A percentile compares a stretch with the other conserved stretches of the same genome.
These are phyloP conservation scores for Phytophthora meadii DNA, from an alignment of 352 stramenopile genomes.

Conservation along the genomic window DNA sequence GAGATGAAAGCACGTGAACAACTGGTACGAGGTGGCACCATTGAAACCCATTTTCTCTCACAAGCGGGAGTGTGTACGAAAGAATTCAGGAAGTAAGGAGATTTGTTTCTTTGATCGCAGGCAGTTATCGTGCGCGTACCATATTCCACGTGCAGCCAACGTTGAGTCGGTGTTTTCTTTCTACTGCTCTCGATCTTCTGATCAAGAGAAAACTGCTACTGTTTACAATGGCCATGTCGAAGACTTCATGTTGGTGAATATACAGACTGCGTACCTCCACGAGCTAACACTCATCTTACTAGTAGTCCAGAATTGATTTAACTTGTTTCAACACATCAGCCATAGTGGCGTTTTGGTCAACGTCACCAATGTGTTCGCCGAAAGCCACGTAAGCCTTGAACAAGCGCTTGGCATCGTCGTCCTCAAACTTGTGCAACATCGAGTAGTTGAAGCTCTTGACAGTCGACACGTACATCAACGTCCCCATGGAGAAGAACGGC, in stretches of 20 bases:
- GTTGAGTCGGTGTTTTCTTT: neutral
- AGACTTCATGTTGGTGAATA: too few species aligned
- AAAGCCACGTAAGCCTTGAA: slow-evolving; percentile 59
- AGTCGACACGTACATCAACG: slow-evolving; percentile 52
- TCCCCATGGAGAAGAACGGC: slow-evolving; percentile 53
- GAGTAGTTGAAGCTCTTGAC: slow-evolving; percentile 66
- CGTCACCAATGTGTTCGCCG: slow-evolving; percentile 49
- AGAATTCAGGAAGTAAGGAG: neutral
- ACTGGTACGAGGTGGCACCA: neutral
- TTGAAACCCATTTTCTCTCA: neutral
- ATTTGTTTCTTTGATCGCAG: neutral
- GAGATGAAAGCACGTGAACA: neutral
- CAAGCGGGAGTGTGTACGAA: neutral
- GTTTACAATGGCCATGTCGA: neutral
- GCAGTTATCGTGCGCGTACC: neutral
- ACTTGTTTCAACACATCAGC: slow-evolving; percentile 26
- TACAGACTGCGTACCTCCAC: too few species aligned
- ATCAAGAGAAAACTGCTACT: neutral
- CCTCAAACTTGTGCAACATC: slow-evolving; percentile 65
- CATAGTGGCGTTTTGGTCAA: slow-evolving; percentile 45
- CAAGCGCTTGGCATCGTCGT: slow-evolving; percentile 32
- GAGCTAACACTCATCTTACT: too few species aligned
- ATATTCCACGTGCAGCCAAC: neutral
- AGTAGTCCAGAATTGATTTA: slow-evolving; percentile 2
- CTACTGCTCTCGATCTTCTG: neutral